A percentile compares a stretch with the other conserved stretches of the same genome.
Evolutionary conservation across 441 rosid species (phyloP).

Genomic region (Corymbia calophylla): DNA sequence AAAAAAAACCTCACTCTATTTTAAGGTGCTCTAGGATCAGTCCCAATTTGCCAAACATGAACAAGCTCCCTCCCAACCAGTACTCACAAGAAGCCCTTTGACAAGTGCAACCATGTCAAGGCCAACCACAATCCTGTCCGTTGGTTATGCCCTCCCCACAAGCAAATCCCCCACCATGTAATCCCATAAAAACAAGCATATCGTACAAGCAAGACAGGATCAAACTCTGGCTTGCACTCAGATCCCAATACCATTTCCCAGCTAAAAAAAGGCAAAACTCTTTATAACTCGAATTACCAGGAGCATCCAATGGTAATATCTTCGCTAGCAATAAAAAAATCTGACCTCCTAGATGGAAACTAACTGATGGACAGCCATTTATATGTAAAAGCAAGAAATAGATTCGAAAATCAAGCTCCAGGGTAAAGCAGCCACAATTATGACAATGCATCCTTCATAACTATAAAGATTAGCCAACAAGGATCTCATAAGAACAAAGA

Average conservation of each 20-base stretch:
- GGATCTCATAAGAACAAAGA: background rate
- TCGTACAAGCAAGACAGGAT: conserved; percentile 69
- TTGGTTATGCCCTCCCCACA: conserved; percentile 65
- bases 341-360: background rate
- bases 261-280: background rate
- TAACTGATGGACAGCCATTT: background rate
- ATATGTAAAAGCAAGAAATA: background rate
- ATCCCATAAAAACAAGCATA: conserved; percentile 81
- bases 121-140: conserved; percentile 74
- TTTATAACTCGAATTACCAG: background rate
- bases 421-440: background rate
- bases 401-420: background rate
- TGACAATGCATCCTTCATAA: background rate
- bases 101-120: conserved; percentile 89
- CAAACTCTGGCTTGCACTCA: background rate
- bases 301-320: background rate
- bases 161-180: conserved; percentile 74
- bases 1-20: background rate
- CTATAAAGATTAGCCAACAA: background rate
- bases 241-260: background rate
- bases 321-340: background rate
- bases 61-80: conserved; percentile 92
- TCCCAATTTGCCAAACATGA: conserved; percentile 85
- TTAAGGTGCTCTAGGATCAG: conserved; percentile 66
- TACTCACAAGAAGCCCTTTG: conserved; percentile 73